A percentile compares a stretch with the other conserved stretches of the same genome.
These are phyloP conservation scores for Kingdonia uniflora DNA, from an alignment of 164 flowering plant genomes.

Conservation along the genomic window DNA sequence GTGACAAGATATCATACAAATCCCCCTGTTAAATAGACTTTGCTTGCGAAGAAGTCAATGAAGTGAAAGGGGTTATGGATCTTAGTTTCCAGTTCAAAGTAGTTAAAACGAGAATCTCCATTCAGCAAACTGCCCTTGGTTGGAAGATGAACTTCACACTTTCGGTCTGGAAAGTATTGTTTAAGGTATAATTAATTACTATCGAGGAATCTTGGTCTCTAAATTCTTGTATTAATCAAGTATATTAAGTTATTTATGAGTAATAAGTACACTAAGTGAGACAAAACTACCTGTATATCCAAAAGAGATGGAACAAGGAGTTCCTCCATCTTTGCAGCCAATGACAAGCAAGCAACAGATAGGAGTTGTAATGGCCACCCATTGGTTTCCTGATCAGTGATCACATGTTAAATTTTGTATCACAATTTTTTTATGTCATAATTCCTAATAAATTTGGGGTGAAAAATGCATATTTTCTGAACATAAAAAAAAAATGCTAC, in stretches of 20 bases:
- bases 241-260: neutral
- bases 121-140: constrained; percentile 43
- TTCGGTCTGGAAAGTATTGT: constrained; percentile 8
- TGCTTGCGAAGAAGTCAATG: constrained; percentile 27
- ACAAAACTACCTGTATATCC: constrained; percentile 34
- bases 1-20: neutral
- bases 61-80: constrained; percentile 52
- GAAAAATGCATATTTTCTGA: neutral
- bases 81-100: constrained; percentile 50
- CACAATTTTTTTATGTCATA: neutral
- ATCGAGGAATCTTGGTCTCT: no score
- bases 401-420: neutral
- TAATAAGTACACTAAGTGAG: neutral
- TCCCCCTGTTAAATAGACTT: neutral
- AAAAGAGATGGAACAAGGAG: constrained; percentile 39
- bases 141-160: constrained; percentile 42
- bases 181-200: neutral
- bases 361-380: constrained; percentile 66
- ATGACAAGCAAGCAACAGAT: constrained; percentile 57
- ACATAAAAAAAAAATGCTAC: neutral
- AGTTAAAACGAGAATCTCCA: constrained; percentile 58
- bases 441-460: neutral
- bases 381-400: constrained; percentile 16
- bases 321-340: constrained; percentile 86
- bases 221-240: neutral